Percentiles rank a stretch among this genome's conserved stretches.
Evolutionary conservation across 352 stramenopile species (phyloP).

Genomic region (Phytopythium oedochilum): DNA sequence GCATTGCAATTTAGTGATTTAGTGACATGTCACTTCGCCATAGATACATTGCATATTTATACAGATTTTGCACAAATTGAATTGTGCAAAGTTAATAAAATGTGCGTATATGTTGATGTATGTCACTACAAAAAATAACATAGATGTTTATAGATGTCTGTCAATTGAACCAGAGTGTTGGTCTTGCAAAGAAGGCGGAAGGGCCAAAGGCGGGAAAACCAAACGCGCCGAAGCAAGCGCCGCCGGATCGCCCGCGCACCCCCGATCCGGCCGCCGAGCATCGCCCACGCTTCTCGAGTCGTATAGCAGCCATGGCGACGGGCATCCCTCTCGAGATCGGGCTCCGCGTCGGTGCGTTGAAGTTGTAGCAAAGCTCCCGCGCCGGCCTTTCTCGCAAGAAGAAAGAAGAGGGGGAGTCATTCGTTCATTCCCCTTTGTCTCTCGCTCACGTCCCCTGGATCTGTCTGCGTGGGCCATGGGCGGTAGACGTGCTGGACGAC

Average conservation of each 20-base stretch:
- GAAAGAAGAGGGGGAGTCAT: no score
- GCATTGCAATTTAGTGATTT: no score
- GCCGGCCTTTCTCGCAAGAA: not conserved
- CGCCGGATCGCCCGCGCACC: no score
- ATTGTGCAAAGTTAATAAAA: no score
- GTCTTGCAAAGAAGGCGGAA: not conserved
- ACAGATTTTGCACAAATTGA: no score
- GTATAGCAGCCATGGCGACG: conserved; percentile 19
- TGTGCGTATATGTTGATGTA: no score
- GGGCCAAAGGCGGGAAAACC: not conserved
- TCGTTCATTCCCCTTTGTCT: conserved; percentile 2
- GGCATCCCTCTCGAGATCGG: conserved; percentile 60
- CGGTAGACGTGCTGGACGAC: conserved; percentile 69
- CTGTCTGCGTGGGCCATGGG: not conserved
- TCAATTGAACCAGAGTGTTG: not conserved
- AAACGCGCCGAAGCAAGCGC: not conserved
- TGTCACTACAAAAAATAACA: no score
- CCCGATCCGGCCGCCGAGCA: not conserved
- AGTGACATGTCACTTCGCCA: no score
- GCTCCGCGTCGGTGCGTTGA: conserved; percentile 55
- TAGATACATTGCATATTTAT: no score
- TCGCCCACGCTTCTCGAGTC: not conserved
- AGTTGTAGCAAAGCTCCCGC: no score
- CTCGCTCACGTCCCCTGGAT: not conserved
- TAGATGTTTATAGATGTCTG: no score